Conservation (phyloP, 2,329 filamentous ascomycete species). For the Thelonectria discophora region DNA sequence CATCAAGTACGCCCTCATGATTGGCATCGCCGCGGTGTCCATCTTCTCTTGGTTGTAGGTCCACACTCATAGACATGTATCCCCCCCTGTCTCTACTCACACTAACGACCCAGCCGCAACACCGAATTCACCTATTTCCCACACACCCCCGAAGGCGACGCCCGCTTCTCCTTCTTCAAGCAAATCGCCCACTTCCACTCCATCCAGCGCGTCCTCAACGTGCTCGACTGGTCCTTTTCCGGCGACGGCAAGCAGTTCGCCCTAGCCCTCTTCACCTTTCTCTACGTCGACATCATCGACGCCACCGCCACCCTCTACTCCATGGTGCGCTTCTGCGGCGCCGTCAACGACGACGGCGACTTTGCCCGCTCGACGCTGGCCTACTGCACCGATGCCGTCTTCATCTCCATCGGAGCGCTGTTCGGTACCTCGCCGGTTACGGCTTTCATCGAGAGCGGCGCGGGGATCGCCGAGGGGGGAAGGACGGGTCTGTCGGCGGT, state of each 20-base stretch:
- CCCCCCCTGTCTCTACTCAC: background rate
- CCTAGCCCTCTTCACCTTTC: conserved; percentile 77
- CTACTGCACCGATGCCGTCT: conserved; percentile 75
- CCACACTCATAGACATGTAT: too few species aligned
- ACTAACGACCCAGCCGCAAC: conserved; percentile 57
- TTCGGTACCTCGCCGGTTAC: conserved; percentile 77
- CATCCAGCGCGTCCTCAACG: conserved; percentile 68
- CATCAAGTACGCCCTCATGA: conserved; percentile 82
- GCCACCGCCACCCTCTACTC: conserved; percentile 81
- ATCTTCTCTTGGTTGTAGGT: conserved; percentile 84
- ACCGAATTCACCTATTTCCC: conserved; percentile 80
- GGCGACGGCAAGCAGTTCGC: conserved; percentile 69
- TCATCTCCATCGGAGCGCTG: conserved; percentile 75
- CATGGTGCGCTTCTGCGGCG: conserved; percentile 80
- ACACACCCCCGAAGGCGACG: conserved; percentile 68
- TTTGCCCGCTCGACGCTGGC: conserved; percentile 87
- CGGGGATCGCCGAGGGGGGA: conserved; percentile 79
- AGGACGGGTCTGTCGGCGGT: conserved; percentile 78
- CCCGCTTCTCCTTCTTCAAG: conserved; percentile 76
- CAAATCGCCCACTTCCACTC: conserved; percentile 77
- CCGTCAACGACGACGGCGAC: conserved; percentile 74
- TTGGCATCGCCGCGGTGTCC: conserved; percentile 79
- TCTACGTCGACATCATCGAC: conserved; percentile 83
- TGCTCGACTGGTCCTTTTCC: conserved; percentile 71
- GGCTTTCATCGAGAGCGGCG: conserved; percentile 78